Evolutionary conservation across 164 flowering plant genomes (phyloP), one percentile per base, ranked within the genome.

Genomic region (Magnolia kwangsiensis): DNA sequence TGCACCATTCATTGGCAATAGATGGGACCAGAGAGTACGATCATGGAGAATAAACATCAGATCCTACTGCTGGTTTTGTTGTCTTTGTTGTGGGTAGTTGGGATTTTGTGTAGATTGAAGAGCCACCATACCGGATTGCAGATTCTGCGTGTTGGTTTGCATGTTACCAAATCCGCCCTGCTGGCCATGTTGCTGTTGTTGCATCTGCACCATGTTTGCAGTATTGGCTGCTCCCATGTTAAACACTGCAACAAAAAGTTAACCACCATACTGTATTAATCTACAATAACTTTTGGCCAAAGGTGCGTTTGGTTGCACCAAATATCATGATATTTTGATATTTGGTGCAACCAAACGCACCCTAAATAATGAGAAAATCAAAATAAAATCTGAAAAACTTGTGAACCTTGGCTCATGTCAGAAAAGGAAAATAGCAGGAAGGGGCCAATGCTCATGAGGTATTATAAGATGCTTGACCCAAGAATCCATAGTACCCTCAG

Each of bases 161-260:
- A 93, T 85, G 86, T 79, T 91, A 6, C 95, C 95, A 72, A 84
- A 93, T 69, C 90, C 89, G 71, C 92, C 89, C 82, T 91, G 98
- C 16, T 83, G 72, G 72, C 84, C 82, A 67, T 77, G 90, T 71
- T 84, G 86, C 64, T 85, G 92, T 75, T 86, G 90, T 72, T 87
- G 94, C 76, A 87, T 81, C 2, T 84, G 86, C 90, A 90, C 88
- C 95, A 93, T 89, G 50, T 82, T 77, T 59, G 85, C 78, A 23
- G 89, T 75, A 83, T 89, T 93, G 45, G 84, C 73, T 19, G 84
- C 84, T 78, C 93, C 98, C 90, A 95, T 88, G 84, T 88, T 92
- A 71, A 86, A 95, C 90, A 92, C 99, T 95, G 90, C 70, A 77
- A 72, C 4, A 7, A 80, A 76, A 72, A 75, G 13, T 70, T n/a